Conservation (phyloP, 495 filamentous ascomycete species). For the Hypoxylon fuscum region DNA sequence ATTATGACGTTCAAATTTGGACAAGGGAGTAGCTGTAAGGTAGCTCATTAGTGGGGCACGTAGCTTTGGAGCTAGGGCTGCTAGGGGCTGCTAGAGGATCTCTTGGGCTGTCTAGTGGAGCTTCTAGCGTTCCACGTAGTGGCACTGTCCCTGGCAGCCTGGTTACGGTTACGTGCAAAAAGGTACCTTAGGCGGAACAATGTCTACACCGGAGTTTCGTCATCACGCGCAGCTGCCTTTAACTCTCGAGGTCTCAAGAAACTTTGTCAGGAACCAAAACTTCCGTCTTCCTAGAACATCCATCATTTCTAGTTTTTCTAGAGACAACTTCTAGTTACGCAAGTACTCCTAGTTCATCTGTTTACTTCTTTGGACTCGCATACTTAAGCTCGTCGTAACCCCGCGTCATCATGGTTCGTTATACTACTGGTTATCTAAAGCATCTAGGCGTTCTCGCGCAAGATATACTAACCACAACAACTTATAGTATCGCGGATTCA, state of each 20-base stretch:
- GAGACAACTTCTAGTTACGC: no score
- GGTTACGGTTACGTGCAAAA: background rate
- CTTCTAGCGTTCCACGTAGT: background rate
- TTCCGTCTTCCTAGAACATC: constrained; percentile 5
- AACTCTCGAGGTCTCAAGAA: constrained; percentile 12
- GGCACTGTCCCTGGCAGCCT: background rate
- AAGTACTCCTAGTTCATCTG: no score
- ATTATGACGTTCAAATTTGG: no score
- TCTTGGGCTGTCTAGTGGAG: background rate
- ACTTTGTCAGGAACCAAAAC: constrained; percentile 3
- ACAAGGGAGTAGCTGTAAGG: no score
- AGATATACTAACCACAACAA: constrained; percentile 26
- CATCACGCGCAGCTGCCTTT: constrained; percentile 34
- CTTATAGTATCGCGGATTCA: constrained; percentile 49
- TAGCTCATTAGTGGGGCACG: constrained; percentile 35
- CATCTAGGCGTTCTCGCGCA: background rate
- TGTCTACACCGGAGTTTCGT: constrained; percentile 40
- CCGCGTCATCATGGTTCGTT: constrained; percentile 28
- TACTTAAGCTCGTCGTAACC: no score
- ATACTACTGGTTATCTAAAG: constrained; percentile 20
- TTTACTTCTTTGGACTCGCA: no score
- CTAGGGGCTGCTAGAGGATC: background rate
- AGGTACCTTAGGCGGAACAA: constrained; percentile 26
- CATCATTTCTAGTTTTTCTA: background rate
- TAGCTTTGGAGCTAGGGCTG: constrained; percentile 5